Evolutionary conservation across 2,329 filamentous ascomycete species (phyloP), one percentile per base, ranked within the genome.

Genomic region (Aspergillus piperis): DNA sequence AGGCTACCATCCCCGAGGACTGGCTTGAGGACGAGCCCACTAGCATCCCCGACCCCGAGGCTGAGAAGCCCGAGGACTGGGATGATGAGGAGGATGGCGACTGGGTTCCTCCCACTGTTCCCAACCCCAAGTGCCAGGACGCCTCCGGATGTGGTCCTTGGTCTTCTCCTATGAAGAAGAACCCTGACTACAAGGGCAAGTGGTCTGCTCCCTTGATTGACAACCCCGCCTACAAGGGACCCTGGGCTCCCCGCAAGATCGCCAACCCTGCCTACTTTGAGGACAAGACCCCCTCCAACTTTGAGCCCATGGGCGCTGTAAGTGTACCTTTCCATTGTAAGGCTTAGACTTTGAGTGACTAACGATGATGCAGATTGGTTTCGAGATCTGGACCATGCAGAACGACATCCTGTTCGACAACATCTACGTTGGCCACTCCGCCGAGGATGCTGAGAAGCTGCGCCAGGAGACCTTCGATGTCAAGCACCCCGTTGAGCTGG

Each of bases 331-430:
- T 38, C 48, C 30, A 23, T 30, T 30, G 36, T 27, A 17, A 10
- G 11, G 15, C 3, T 11, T 8, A 30, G 11, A 11, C 44, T 19
- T 42, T 19, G 3, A 10, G 5, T 44, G 42, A 57, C 57, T 62
- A 61, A 65, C 32, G 38, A 23, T 27, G 8, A 32, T 58, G 50
- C 73, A 92, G 90, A 93, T 98, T 81, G 95, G 95, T 71, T 98
- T 98, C 74, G 95, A 99, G 81, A 94, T 99, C 82, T 99, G 95
- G 95, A 98, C 95, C 73, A 99, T 99, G 95, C 94, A 97, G 82
- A 96, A 88, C 78, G 90, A 97, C 76, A 98, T 99, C 71, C 89
- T 97, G 73, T 98, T 99, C 73, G 92, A 98, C 87, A 99, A 99
- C 88, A 96, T 99, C 84, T 99, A 98, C 87, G 92, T 99, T 77